phyloP scores from a whole-genome alignment of 129 eudicot genomes.

The Cynara cardunculus region DNA sequence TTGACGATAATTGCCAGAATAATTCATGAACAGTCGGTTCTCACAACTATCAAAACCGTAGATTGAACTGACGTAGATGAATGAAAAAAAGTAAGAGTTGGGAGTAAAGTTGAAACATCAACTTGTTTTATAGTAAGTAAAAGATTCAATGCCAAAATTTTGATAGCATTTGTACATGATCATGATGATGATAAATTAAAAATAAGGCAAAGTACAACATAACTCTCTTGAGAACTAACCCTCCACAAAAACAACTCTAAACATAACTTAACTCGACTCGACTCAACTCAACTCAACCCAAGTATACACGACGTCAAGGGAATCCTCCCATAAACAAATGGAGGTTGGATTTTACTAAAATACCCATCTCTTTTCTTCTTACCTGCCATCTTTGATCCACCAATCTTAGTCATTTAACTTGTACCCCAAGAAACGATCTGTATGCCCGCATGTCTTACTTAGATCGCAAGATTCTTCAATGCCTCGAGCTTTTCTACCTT shows the following conservation, averaged over 20 bases:
- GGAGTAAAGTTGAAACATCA: not conserved
- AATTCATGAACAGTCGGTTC: not conserved
- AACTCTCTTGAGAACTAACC: constrained; percentile 22
- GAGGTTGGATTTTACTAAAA: constrained; percentile 5
- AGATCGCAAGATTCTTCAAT: constrained; percentile 54
- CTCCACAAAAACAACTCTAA: not conserved
- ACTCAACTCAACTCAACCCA: constrained; percentile 7
- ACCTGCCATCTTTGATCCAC: not conserved
- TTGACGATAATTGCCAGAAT: not conserved
- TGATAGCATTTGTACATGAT: constrained; percentile 44
- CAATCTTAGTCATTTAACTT: not conserved
- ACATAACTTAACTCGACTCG: constrained; percentile 12
- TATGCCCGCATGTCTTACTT: constrained; percentile 16
- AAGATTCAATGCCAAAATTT: constrained; percentile 37
- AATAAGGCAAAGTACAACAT: constrained; percentile 48
- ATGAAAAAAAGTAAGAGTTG: not conserved
- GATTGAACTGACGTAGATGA: not conserved
- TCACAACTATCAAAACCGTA: too few species aligned
- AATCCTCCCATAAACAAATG: constrained; percentile 23
- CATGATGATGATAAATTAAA: not conserved
- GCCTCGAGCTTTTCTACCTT: constrained; percentile 50
- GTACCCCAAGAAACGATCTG: not conserved
- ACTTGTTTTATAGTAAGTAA: constrained; percentile 4
- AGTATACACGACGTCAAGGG: constrained; percentile 48
- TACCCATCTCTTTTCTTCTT: not conserved